Evolutionary conservation across 192 early-diverging fungal species (phyloP).

Genomic region (Kappamyces sp.): DNA sequence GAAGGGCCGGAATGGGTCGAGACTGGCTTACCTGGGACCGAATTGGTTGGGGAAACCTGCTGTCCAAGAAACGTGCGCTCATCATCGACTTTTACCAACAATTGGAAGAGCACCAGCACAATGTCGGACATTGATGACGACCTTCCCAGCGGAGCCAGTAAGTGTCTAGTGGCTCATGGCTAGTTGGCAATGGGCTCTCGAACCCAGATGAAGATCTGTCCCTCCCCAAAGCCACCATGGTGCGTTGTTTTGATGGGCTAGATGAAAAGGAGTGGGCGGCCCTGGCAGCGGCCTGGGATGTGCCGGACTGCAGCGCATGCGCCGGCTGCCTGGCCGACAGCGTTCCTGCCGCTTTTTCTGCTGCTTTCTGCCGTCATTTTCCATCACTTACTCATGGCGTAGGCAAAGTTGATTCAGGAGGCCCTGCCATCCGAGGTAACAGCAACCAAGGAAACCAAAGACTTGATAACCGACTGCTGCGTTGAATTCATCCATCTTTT

Average conservation of each 20-base stretch:
- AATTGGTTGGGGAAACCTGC: too few relatives aligned
- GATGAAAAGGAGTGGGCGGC: background rate
- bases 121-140: too few relatives aligned
- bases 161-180: too few relatives aligned
- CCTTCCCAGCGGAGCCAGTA: too few relatives aligned
- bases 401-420: constrained; percentile 89
- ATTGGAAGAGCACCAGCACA: too few relatives aligned
- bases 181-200: too few relatives aligned
- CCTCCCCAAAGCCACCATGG: constrained; percentile 56
- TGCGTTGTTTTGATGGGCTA: background rate
- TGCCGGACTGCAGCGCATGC: background rate
- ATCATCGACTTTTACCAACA: too few relatives aligned
- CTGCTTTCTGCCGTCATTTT: background rate
- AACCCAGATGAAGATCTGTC: constrained; percentile 77
- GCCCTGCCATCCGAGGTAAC: constrained; percentile 86
- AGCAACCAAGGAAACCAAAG: constrained; percentile 93
- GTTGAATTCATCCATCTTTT: constrained; percentile 95
- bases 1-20: too few relatives aligned
- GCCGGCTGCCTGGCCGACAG: background rate
- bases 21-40: too few relatives aligned
- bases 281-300: background rate
- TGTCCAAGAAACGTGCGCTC: too few relatives aligned
- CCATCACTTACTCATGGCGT: constrained; percentile 65
- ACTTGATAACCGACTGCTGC: constrained; percentile 93
- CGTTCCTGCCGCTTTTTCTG: background rate